Evolutionary conservation across 257 asterid species (phyloP).

Genomic region (Gynochthodes officinalis): DNA sequence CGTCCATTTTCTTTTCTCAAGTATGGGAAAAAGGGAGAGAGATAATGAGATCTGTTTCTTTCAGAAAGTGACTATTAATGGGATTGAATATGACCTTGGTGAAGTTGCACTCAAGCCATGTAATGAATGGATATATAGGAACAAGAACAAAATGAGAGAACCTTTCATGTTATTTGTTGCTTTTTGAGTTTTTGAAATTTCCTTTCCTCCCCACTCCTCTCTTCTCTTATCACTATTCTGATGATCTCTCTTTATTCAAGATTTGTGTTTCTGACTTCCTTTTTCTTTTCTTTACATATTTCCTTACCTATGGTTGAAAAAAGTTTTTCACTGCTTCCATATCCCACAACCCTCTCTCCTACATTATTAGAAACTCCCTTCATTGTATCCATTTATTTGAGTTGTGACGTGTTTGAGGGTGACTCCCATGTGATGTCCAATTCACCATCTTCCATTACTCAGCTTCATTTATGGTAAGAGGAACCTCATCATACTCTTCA

Average conservation of each 20-base stretch:
- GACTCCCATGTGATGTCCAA: slow-evolving; percentile 43
- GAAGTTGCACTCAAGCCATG: slow-evolving; percentile 32
- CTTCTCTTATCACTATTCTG: too few species aligned
- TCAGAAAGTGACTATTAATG: slow-evolving; percentile 48
- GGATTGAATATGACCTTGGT: slow-evolving; percentile 30
- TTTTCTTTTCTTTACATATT: not conserved
- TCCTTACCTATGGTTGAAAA: slow-evolving; percentile 19
- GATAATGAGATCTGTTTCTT: slow-evolving; percentile 34
- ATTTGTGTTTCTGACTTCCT: not conserved
- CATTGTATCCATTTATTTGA: not conserved
- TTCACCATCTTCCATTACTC: slow-evolving; percentile 28
- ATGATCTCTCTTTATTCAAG: not conserved
- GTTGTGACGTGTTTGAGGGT: slow-evolving; percentile 28
- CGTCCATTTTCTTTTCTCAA: slow-evolving; percentile 34
- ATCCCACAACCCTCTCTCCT: slow-evolving; percentile 25
- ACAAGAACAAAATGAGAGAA: slow-evolving; percentile 12
- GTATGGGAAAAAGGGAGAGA: slow-evolving; percentile 62
- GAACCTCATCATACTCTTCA: slow-evolving; percentile 26
- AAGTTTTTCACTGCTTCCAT: slow-evolving; percentile 18
- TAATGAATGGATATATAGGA: slow-evolving; percentile 16
- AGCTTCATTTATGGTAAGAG: slow-evolving; percentile 37
- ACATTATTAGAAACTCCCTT: slow-evolving; percentile 11
- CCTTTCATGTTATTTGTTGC: slow-evolving; percentile 6
- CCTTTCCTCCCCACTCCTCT: too few species aligned
- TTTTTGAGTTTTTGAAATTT: not conserved